Conservation (phyloP, 768 basidiomycete genomes). For the Lyophyllum semitale region DNA sequence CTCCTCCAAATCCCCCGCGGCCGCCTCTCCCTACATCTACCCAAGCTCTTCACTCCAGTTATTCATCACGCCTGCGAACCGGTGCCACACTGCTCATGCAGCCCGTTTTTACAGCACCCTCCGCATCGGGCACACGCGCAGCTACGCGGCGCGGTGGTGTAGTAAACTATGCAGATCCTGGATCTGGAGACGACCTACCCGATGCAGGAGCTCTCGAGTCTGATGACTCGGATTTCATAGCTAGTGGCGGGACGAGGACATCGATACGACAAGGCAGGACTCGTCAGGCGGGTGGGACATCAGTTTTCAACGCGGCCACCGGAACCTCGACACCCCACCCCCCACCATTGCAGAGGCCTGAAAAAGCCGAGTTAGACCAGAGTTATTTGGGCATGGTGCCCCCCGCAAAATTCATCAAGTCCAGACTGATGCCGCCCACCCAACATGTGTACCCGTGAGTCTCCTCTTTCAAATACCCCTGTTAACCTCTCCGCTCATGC, state of each 20-base stretch:
- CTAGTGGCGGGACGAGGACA: slow-evolving; percentile 63
- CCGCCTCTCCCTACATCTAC: slow-evolving; percentile 58
- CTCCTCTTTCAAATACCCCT: slow-evolving; percentile 4
- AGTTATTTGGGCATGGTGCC: slow-evolving; percentile 89
- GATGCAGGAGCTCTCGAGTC: slow-evolving; percentile 83
- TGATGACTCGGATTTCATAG: slow-evolving; percentile 81
- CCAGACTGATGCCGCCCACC: slow-evolving; percentile 58
- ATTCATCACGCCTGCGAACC: slow-evolving; percentile 87
- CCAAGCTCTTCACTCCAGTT: slow-evolving; percentile 82
- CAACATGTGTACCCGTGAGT: slow-evolving; percentile 79
- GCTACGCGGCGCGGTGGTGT: slow-evolving; percentile 64
- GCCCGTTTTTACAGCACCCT: slow-evolving; percentile 59
- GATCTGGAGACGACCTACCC: slow-evolving; percentile 78
- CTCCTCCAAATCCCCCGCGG: slow-evolving; percentile 49
- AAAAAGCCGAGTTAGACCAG: slow-evolving; percentile 74
- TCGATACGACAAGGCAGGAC: slow-evolving; percentile 48
- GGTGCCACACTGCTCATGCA: slow-evolving; percentile 91
- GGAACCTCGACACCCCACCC: slow-evolving; percentile 43
- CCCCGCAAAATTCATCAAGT: slow-evolving; percentile 74
- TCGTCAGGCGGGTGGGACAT: slow-evolving; percentile 43
- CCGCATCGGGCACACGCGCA: slow-evolving; percentile 41
- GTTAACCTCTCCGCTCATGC: too few species aligned
- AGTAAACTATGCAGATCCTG: slow-evolving; percentile 87
- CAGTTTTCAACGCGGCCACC: slow-evolving; percentile 55
- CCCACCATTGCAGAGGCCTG: slow-evolving; percentile 34